Conservation (phyloP, 2,329 filamentous ascomycete genomes). For the Lachnellula suecica region DNA sequence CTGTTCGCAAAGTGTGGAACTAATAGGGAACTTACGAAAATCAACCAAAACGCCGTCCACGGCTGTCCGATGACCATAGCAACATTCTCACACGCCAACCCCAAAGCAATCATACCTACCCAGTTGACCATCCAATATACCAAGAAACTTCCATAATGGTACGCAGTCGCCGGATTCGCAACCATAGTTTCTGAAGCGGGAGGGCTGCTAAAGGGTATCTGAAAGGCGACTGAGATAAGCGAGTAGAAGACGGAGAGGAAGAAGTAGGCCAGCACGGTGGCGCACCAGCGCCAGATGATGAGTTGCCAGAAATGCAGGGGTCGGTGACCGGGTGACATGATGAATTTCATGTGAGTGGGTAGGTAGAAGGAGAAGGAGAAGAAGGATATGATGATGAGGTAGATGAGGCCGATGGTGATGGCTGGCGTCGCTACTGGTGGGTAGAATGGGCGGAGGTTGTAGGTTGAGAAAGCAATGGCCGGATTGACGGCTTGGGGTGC, state of each 20-base stretch:
- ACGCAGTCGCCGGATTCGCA: conserved; percentile 50
- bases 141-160: conserved; percentile 56
- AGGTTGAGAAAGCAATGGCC: conserved; percentile 52
- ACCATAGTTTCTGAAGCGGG: conserved; percentile 43
- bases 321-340: conserved; percentile 54
- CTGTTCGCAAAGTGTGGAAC: not conserved
- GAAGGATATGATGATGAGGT: conserved; percentile 66
- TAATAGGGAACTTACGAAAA: conserved; percentile 42
- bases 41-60: conserved; percentile 59
- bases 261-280: conserved; percentile 57
- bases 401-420: conserved; percentile 63
- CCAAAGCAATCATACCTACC: conserved; percentile 61
- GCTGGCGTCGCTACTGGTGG: conserved; percentile 55
- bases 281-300: conserved; percentile 55
- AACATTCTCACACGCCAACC: conserved; percentile 63
- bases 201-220: conserved; percentile 57
- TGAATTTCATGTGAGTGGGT: conserved; percentile 60
- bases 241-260: conserved; percentile 63
- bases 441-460: conserved; percentile 59
- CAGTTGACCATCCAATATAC: conserved; percentile 66
- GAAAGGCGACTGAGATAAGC: conserved; percentile 61
- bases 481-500: conserved; percentile 55
- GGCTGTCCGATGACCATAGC: conserved; percentile 62
- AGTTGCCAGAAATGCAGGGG: conserved; percentile 58
- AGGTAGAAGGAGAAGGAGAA: conserved; percentile 66